Percentiles rank a stretch among this genome's conserved stretches.
Evolutionary conservation across 192 early-diverging fungal species (phyloP).

Genomic region (Backusella psychrophila): DNA sequence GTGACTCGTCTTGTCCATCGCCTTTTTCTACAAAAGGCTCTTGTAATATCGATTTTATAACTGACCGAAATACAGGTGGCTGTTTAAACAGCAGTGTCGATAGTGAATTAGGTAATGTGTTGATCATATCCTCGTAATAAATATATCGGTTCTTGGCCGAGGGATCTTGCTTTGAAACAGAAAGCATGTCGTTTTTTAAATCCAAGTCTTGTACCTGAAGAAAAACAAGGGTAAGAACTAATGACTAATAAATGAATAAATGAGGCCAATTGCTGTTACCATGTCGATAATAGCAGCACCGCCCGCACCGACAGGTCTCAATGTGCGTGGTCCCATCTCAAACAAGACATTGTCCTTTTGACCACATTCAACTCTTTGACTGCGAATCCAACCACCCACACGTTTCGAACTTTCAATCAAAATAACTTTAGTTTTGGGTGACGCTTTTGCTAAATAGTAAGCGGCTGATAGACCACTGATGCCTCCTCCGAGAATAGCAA

Average conservation of each 20-base stretch:
- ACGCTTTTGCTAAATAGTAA: slow-evolving; percentile 64
- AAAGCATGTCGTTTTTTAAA: slow-evolving; percentile 40
- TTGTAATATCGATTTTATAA: slow-evolving; percentile 55
- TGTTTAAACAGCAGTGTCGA: slow-evolving; percentile 28
- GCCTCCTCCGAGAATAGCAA: slow-evolving; percentile 90
- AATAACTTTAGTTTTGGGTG: slow-evolving; percentile 53
- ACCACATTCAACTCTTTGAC: slow-evolving; percentile 44
- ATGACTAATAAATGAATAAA: neutral
- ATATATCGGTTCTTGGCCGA: slow-evolving; percentile 85
- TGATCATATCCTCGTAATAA: slow-evolving; percentile 65
- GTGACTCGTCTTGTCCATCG: slow-evolving; percentile 72
- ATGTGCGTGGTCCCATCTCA: slow-evolving; percentile 82
- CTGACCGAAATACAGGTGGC: slow-evolving; percentile 49
- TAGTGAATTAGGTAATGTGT: slow-evolving; percentile 54
- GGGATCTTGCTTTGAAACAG: slow-evolving; percentile 58
- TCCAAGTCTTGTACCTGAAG: slow-evolving; percentile 55
- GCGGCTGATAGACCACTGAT: slow-evolving; percentile 86
- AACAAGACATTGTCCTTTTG: slow-evolving; percentile 49
- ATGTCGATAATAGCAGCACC: slow-evolving; percentile 78
- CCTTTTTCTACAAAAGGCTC: slow-evolving; percentile 50
- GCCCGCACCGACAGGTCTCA: slow-evolving; percentile 69
- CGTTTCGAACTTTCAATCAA: slow-evolving; percentile 70
- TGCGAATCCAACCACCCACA: slow-evolving; percentile 87
- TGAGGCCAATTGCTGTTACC: slow-evolving; percentile 38
- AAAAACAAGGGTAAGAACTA: neutral